Evolutionary conservation across 768 basidiomycete species (phyloP).

Genomic region (Agaricus subrufescens): DNA sequence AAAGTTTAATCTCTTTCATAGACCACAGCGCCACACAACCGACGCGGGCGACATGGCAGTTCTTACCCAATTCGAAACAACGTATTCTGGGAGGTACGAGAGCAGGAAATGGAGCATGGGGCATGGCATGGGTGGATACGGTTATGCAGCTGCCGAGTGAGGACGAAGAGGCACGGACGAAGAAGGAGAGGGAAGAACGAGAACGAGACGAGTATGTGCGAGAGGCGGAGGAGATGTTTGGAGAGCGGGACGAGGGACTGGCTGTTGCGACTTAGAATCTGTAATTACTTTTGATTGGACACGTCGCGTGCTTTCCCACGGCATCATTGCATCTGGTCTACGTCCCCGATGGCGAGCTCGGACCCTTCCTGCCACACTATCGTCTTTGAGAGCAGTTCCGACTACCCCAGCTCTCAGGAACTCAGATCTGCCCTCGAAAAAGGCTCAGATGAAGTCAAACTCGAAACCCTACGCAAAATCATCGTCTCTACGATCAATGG

Average conservation of each 20-base stretch:
- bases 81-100: constrained; percentile 66
- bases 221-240: background rate
- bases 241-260: no score
- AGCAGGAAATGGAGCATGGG: constrained; percentile 78
- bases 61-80: constrained; percentile 40
- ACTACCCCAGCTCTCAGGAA: constrained; percentile 78
- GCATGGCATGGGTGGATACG: constrained; percentile 71
- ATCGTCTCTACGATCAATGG: constrained; percentile 93
- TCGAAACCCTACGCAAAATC: constrained; percentile 93
- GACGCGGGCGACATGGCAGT: constrained; percentile 56
- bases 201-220: background rate
- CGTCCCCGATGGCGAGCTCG: constrained; percentile 33
- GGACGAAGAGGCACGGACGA: constrained; percentile 1
- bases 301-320: constrained; percentile 18
- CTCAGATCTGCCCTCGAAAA: constrained; percentile 84
- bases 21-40: constrained; percentile 81
- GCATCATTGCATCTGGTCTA: constrained; percentile 2
- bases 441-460: constrained; percentile 93
- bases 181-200: background rate
- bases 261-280: no score
- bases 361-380: constrained; percentile 77
- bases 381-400: constrained; percentile 66
- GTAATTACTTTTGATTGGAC: background rate
- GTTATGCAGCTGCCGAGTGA: constrained; percentile 33
- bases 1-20: constrained; percentile 21